Percentiles rank a stretch among this genome's conserved stretches.
Conservation (phyloP, 495 filamentous ascomycete species). For the Aspergillus affinis region DNA sequence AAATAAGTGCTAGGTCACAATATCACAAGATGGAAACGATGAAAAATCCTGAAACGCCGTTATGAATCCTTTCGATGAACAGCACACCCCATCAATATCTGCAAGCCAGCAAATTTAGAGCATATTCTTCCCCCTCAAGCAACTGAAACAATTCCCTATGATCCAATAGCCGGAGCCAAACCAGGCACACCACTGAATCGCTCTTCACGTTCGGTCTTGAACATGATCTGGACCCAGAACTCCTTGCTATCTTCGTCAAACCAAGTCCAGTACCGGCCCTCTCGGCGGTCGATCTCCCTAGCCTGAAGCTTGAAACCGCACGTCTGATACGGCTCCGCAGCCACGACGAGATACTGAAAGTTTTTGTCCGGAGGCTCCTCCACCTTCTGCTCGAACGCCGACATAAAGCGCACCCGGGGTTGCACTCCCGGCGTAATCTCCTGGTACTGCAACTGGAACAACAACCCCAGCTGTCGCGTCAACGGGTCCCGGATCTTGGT, state of each 20-base stretch:
- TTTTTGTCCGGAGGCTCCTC: constrained; percentile 93
- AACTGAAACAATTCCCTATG: not conserved
- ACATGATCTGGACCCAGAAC: constrained; percentile 98
- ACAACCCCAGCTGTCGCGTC: constrained; percentile 81
- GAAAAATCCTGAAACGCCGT: not conserved
- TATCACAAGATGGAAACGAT: not conserved
- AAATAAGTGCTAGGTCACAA: not conserved
- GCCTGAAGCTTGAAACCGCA: constrained; percentile 96
- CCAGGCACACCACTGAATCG: constrained; percentile 92
- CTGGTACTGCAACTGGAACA: constrained; percentile 95
- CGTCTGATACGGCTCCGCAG: constrained; percentile 97
- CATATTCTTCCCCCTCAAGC: constrained; percentile 17
- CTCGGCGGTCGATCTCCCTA: constrained; percentile 85
- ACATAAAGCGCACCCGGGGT: constrained; percentile 94
- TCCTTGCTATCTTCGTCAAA: constrained; percentile 97
- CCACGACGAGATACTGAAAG: constrained; percentile 92
- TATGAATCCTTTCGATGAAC: not conserved
- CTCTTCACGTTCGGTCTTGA: constrained; percentile 98
- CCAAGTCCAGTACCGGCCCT: constrained; percentile 87
- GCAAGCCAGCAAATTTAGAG: not conserved
- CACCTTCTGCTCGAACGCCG: constrained; percentile 91
- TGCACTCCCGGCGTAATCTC: constrained; percentile 76
- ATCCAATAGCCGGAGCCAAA: constrained; percentile 56
- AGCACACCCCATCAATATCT: not conserved
- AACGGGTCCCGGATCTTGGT: constrained; percentile 90